phyloP scores from a whole-genome alignment of 805 yeast genomes.

The Hanseniaspora lindneri region DNA sequence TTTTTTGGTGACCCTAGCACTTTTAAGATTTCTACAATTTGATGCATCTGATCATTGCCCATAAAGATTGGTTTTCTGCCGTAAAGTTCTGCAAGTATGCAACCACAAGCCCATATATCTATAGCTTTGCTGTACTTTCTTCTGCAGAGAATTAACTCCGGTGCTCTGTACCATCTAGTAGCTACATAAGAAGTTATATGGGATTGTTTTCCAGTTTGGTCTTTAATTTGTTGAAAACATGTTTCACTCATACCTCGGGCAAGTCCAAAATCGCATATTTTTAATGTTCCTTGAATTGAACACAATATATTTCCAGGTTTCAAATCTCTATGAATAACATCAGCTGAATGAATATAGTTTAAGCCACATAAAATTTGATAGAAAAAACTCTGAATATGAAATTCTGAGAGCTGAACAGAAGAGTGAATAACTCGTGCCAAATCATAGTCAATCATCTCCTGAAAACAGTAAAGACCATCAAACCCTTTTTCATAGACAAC shows the following conservation, averaged over 20 bases:
- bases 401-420: slow-evolving; percentile 65
- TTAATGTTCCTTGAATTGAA: slow-evolving; percentile 57
- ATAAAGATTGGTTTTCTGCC: slow-evolving; percentile 69
- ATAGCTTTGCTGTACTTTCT: slow-evolving; percentile 52
- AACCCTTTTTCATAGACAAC: slow-evolving; percentile 52
- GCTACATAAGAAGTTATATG: slow-evolving; percentile 79
- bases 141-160: slow-evolving; percentile 63
- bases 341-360: slow-evolving; percentile 82
- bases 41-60: slow-evolving; percentile 63
- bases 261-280: slow-evolving; percentile 88
- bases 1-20: slow-evolving; percentile 61
- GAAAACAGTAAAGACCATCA: slow-evolving; percentile 81
- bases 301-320: slow-evolving; percentile 85
- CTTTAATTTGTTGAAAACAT: slow-evolving; percentile 8
- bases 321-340: slow-evolving; percentile 81
- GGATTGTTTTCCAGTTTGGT: slow-evolving; percentile 27
- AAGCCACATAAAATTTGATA: slow-evolving; percentile 81
- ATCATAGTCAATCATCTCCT: slow-evolving; percentile 75
- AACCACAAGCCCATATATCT: slow-evolving; percentile 91
- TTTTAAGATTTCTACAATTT: slow-evolving; percentile 53
- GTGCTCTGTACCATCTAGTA: slow-evolving; percentile 92
- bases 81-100: slow-evolving; percentile 75
- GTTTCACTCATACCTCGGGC: slow-evolving; percentile 56
- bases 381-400: slow-evolving; percentile 61
- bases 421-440: slow-evolving; percentile 71